Percentiles rank a stretch among this genome's conserved stretches.
Evolutionary conservation across 2,329 filamentous ascomycete genomes (phyloP).

Genomic region (Torrubiella hemipterigena): DNA sequence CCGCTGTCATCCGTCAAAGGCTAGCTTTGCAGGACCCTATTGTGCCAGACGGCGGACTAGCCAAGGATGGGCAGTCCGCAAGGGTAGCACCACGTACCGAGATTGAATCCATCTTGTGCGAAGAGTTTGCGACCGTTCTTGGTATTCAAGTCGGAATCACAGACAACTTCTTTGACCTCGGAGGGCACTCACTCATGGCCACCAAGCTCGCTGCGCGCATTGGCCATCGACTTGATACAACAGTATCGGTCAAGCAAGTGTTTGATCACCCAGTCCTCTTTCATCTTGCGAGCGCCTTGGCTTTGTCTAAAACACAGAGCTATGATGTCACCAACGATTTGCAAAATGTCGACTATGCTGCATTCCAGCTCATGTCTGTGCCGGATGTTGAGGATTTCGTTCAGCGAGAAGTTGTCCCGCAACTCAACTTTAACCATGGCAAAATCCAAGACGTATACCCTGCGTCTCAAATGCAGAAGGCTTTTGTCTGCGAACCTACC

Average conservation of each 20-base stretch:
- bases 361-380: too few relatives aligned
- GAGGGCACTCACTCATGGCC: not conserved
- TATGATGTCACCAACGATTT: not conserved
- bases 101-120: conserved; percentile 1
- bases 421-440: not conserved
- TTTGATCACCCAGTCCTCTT: not conserved
- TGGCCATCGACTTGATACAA: not conserved
- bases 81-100: conserved; percentile 3
- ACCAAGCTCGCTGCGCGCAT: conserved; percentile 5
- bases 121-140: not conserved
- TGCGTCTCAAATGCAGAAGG: not conserved
- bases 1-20: not conserved
- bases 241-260: not conserved
- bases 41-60: not conserved
- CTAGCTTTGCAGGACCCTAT: not conserved
- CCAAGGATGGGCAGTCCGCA: too few relatives aligned
- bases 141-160: not conserved
- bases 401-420: not conserved
- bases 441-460: not conserved
- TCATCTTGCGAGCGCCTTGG: too few relatives aligned
- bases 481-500: not conserved
- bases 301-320: too few relatives aligned
- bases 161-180: not conserved
- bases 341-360: not conserved
- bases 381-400: too few relatives aligned